Evolutionary conservation across 495 filamentous ascomycete species (phyloP).

Genomic region (Emericellopsis terricola): DNA sequence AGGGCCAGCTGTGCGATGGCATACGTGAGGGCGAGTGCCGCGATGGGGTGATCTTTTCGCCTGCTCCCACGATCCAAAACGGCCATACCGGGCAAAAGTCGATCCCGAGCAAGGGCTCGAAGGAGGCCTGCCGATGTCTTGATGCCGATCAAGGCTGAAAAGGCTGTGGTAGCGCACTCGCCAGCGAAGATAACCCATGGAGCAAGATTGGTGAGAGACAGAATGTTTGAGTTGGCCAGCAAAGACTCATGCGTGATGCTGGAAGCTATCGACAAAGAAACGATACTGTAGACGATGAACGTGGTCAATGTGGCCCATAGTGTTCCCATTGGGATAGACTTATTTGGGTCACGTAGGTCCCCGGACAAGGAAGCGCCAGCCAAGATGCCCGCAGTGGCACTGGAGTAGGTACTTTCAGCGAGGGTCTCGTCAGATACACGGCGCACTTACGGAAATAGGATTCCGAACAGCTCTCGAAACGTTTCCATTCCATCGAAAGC

Average conservation of each 20-base stretch:
- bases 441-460: constrained; percentile 45
- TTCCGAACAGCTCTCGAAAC: constrained; percentile 73
- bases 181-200: constrained; percentile 57
- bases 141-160: constrained; percentile 74
- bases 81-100: constrained; percentile 56
- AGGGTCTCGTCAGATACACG: not conserved
- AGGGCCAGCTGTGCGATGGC: constrained; percentile 63
- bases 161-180: constrained; percentile 68
- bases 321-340: constrained; percentile 68
- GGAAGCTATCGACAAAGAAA: constrained; percentile 66
- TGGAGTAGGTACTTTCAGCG: too few relatives aligned
- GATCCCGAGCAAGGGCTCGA: constrained; percentile 68
- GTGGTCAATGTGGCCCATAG: constrained; percentile 59
- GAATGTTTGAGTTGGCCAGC: constrained; percentile 57
- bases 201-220: constrained; percentile 61
- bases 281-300: constrained; percentile 54
- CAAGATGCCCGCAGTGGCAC: constrained; percentile 48
- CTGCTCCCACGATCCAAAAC: constrained; percentile 62
- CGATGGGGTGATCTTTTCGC: constrained; percentile 55
- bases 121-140: constrained; percentile 79
- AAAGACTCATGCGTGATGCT: constrained; percentile 59
- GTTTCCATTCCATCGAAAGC: constrained; percentile 43
- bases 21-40: constrained; percentile 64
- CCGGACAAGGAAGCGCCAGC: constrained; percentile 84
- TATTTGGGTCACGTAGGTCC: constrained; percentile 67